Conservation (phyloP, 2,329 filamentous ascomycete genomes). For the Dothistroma pini region DNA sequence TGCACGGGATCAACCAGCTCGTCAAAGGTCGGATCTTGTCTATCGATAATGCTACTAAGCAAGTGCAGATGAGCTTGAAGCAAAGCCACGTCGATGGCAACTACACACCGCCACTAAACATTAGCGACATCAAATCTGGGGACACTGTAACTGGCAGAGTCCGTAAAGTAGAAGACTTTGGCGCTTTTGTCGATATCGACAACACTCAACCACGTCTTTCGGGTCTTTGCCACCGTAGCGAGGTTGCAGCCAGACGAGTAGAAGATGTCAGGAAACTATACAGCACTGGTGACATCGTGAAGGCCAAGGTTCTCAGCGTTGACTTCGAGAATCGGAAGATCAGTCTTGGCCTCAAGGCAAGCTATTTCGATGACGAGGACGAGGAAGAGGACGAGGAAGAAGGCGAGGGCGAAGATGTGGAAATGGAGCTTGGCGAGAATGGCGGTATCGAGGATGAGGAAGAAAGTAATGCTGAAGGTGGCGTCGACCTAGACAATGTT, state of each 20-base stretch:
- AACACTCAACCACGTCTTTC: slow-evolving; percentile 77
- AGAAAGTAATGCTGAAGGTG: slow-evolving; percentile 20
- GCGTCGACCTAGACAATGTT: slow-evolving; percentile 25
- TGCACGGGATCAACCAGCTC: slow-evolving; percentile 83
- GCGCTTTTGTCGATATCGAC: slow-evolving; percentile 89
- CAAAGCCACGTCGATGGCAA: slow-evolving; percentile 75
- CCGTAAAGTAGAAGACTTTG: slow-evolving; percentile 90
- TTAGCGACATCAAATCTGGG: slow-evolving; percentile 72
- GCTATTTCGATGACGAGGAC: slow-evolving; percentile 68
- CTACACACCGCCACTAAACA: slow-evolving; percentile 68
- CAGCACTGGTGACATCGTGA: slow-evolving; percentile 85
- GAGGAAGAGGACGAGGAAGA: slow-evolving; percentile 46
- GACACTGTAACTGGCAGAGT: slow-evolving; percentile 86
- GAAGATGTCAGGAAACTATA: slow-evolving; percentile 87
- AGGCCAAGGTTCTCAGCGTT: slow-evolving; percentile 80
- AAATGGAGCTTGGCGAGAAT: slow-evolving; percentile 24
- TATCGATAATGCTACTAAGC: slow-evolving; percentile 64
- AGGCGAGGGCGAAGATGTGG: slow-evolving; percentile 33
- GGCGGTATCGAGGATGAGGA: slow-evolving; percentile 36
- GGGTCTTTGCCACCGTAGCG: slow-evolving; percentile 84
- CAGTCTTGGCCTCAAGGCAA: slow-evolving; percentile 88
- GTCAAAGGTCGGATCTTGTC: slow-evolving; percentile 80
- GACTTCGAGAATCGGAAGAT: slow-evolving; percentile 72
- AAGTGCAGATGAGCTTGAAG: slow-evolving; percentile 84
- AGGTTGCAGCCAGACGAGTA: slow-evolving; percentile 82